Conservation (phyloP, 306 rosid genomes). For the Medicago ruthenica region DNA sequence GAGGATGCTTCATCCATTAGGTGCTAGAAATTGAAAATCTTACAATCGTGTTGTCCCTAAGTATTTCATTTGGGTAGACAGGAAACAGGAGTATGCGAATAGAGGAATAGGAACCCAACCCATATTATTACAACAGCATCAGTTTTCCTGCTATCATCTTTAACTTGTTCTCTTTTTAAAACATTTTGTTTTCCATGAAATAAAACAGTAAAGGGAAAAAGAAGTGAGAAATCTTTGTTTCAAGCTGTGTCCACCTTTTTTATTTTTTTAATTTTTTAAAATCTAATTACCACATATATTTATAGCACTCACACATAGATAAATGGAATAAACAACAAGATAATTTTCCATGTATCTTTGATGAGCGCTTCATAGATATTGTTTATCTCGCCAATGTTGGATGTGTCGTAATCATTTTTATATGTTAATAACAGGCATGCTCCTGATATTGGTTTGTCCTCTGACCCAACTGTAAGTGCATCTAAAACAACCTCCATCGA, state of each 20-base stretch:
- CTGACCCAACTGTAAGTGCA: constrained; percentile 58
- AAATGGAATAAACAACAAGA: neutral
- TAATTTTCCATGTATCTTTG: constrained; percentile 3
- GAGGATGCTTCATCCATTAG: constrained; percentile 14
- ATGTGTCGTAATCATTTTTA: constrained; percentile 30
- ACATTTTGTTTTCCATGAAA: neutral
- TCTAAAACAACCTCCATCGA: constrained; percentile 63
- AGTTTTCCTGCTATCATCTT: neutral
- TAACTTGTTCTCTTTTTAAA: neutral
- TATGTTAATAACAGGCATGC: constrained; percentile 64
- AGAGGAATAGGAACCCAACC: constrained; percentile 4
- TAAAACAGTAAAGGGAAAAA: neutral
- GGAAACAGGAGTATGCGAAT: constrained; percentile 6
- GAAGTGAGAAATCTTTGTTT: constrained; percentile 3
- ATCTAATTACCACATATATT: constrained; percentile 2
- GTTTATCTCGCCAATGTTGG: constrained; percentile 35
- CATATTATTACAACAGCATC: neutral
- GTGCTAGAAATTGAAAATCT: constrained; percentile 22
- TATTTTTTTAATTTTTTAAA: neutral
- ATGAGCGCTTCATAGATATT: constrained; percentile 30
- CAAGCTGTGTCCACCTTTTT: neutral
- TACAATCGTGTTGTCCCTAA: neutral
- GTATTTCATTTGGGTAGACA: constrained; percentile 30
- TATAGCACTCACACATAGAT: neutral
- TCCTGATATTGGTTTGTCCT: constrained; percentile 64